Percentiles rank a stretch among this genome's conserved stretches.
Evolutionary conservation across 2,329 filamentous ascomycete genomes (phyloP).

Genomic region (Xylariaceae sp.): DNA sequence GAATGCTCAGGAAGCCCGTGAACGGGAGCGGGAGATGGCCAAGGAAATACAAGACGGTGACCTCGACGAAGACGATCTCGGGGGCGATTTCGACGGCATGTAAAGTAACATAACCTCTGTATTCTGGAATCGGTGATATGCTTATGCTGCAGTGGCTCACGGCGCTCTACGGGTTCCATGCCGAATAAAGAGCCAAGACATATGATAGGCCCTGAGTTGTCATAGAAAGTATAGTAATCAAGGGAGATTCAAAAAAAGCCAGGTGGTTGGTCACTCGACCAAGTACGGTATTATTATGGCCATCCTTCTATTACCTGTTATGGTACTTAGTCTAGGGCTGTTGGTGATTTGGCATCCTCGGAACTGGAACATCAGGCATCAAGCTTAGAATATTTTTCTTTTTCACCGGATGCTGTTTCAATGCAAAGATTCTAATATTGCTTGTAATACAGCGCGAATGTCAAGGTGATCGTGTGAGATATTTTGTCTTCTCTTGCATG

Average conservation of each 20-base stretch:
- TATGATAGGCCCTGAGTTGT: slow-evolving; percentile 9
- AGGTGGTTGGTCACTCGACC: slow-evolving; percentile 10
- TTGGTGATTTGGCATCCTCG: slow-evolving; percentile 11
- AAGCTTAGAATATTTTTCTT: too few relatives aligned
- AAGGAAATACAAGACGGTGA: slow-evolving; percentile 99
- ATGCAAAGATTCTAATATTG: too few relatives aligned
- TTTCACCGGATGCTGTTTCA: too few relatives aligned
- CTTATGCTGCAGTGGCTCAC: slow-evolving; percentile 10
- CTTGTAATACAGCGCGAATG: too few relatives aligned
- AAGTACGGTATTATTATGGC: slow-evolving; percentile 19
- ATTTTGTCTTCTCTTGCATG: too few relatives aligned
- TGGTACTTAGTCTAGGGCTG: too few relatives aligned
- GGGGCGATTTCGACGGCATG: slow-evolving; percentile 93
- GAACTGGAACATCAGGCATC: too few relatives aligned
- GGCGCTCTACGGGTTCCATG: slow-evolving; percentile 7
- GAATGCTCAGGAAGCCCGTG: slow-evolving; percentile 96
- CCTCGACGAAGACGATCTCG: slow-evolving; percentile 91
- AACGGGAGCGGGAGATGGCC: slow-evolving; percentile 91
- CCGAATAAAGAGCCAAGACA: slow-evolving; percentile 9
- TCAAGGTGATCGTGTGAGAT: too few relatives aligned
- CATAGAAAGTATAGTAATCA: slow-evolving; percentile 16
- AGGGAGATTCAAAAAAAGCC: slow-evolving; percentile 12
- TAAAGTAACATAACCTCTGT: slow-evolving; percentile 40
- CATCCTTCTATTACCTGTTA: slow-evolving; percentile 27
- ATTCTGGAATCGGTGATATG: slow-evolving; percentile 23